A percentile compares a stretch with the other conserved stretches of the same genome.
Conservation (phyloP, 129 eudicot genomes). For the Helichrysum umbraculigerum region DNA sequence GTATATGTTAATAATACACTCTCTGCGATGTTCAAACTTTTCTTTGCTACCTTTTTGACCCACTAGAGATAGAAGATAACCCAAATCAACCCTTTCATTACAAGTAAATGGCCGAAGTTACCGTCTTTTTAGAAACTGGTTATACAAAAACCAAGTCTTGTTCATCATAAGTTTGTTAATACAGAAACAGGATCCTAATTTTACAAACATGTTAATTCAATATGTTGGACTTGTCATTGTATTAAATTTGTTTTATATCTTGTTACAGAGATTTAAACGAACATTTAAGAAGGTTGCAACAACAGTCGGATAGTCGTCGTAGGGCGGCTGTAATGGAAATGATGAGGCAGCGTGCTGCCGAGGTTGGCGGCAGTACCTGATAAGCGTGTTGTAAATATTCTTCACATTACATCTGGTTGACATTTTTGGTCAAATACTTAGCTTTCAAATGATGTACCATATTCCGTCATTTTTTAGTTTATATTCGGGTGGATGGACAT, state of each 20-base stretch:
- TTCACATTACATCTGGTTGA: neutral
- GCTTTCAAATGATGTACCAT: constrained; percentile 11
- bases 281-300: constrained; percentile 73
- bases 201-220: neutral
- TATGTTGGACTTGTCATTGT: neutral
- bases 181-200: neutral
- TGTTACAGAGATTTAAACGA: constrained; percentile 71
- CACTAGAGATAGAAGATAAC: neutral
- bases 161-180: neutral
- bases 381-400: constrained; percentile 16
- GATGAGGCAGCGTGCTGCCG: constrained; percentile 98
- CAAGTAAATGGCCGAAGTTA: neutral
- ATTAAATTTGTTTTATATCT: neutral
- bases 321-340: constrained; percentile 95
- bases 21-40: neutral
- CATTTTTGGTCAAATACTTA: neutral
- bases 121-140: neutral
- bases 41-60: neutral
- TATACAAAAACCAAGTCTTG: neutral
- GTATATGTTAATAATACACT: neutral
- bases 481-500: neutral
- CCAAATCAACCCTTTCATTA: neutral
- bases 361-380: constrained; percentile 60
- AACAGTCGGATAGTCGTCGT: constrained; percentile 78
- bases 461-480: neutral